Base-by-base conservation (phyloP, 2,329 filamentous ascomycete species). In the Penicillium fuscoglaucum region DNA sequence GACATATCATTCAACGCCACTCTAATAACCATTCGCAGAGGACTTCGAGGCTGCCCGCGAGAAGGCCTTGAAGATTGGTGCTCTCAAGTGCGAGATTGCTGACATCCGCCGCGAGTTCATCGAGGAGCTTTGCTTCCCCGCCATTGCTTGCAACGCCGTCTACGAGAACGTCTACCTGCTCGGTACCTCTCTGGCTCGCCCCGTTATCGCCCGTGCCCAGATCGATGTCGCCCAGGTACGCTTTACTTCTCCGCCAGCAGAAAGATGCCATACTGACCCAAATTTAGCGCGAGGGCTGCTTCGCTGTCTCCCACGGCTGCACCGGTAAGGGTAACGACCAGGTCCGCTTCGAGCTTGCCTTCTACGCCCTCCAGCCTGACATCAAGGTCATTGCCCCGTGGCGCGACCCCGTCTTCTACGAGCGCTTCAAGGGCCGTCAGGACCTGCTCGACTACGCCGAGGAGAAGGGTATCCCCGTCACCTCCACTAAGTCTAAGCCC, bases 51-150 rank as follows among this genome's bases (percentile, higher is more conserved):
- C 82, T 59, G 90, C 89, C 58, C 84, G 89, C 77, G 83, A 84
- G 72, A 92, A 93, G 83, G 89, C 88, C 55, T 58, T 85, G 62
- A 83, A 84, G 75, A 84, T 90, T 63, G 88, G 88, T 69, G 88
- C 88, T 24, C 79, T 84, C 77, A 84, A 85, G 78, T 84, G 87
- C 74, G 74, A 83, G 63, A 81, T 87, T 64, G 77, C 81, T 62
- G 79, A 95, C 74, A 82, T 93, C 55, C 85, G 86, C 69, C 82
- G 70, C 62, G 88, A 91, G 76, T 93, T 95, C 70, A 85, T 95
- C 66, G 88, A 92, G 68, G 84, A 93, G 79, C 82, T 95, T 45
- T 89, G 88, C 81, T 93, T 88, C 84, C 87, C 84, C 52, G 90
- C 90, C 61, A 84, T 95, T 63, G 65, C 66, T 58, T 86, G 71